Evolutionary conservation across 129 eudicot genomes (phyloP), one percentile per base, ranked within the genome.

Genomic region (Glebionis coronaria): DNA sequence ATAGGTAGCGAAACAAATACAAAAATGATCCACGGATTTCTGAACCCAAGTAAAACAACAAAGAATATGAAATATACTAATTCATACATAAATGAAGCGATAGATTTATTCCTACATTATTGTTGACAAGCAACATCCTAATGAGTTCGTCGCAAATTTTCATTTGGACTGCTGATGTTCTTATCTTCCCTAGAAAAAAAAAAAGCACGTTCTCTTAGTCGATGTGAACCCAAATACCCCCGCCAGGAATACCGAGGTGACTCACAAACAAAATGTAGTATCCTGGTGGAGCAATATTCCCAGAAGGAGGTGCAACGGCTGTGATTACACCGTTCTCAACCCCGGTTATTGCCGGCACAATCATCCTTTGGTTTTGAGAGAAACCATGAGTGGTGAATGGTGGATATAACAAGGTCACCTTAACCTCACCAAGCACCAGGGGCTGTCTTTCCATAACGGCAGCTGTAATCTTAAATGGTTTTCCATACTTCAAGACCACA

Each of bases 371-470:
- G 82, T 73, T 79, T 61, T 63, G 76, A 0, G 91, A 87, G 78
- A 76, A 90, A 1, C 95, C 97, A 57, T 90, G 97, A 11, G 95
- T 90, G 0, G 97, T 87, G 45, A 90, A 90, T 0, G 97, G 95
- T n/a, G 97, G 97, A 7, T 80, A 58, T 27, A 74, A 69, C 87
- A 90, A 31, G 2, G 97, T 80, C 47, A 90, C 73, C 78, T 62
- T 86, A n/a, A 81, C 21, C 27, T 83, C 80, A 31, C 66, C 66
- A 23, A 61, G 4, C 4, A 25, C 56, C 12, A 78, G 12, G 0
- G 47, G n/a, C 1, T 3, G 53, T 1, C 46, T 16, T 1, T 65
- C 42, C 64, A 9, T 19, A 59, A 42, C 18, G 3, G 50, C 25
- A 38, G 74, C 69, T 9, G 79, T 12, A 38, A 85, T 14, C 10